These are phyloP conservation scores for Phytopythium mirpurense DNA, from an alignment of 352 stramenopile species.

Conservation along the genomic window DNA sequence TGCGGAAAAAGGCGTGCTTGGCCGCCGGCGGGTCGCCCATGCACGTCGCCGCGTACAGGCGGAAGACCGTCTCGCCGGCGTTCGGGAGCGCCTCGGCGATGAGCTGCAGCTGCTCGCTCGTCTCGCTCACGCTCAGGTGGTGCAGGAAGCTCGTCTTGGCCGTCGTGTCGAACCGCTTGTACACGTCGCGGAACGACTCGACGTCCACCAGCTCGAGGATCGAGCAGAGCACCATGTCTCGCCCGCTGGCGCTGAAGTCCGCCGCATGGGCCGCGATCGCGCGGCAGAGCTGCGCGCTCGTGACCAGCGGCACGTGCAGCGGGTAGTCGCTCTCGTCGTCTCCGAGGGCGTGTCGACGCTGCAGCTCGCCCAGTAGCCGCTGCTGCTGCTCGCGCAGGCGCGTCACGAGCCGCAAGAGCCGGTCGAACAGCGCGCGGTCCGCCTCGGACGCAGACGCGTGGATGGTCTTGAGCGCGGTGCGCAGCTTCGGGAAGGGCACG, in stretches of 20 bases:
- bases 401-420: constrained; percentile 20
- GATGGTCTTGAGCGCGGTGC: constrained; percentile 18
- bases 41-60: constrained; percentile 49
- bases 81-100: constrained; percentile 52
- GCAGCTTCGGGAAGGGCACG: constrained; percentile 32
- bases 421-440: neutral
- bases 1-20: constrained; percentile 57
- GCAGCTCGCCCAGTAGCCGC: constrained; percentile 2
- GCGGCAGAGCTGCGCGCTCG: constrained; percentile 65
- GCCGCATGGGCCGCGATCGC: constrained; percentile 50
- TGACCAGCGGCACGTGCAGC: constrained; percentile 42
- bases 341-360: constrained; percentile 15
- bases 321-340: constrained; percentile 37
- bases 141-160: constrained; percentile 60
- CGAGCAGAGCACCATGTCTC: constrained; percentile 68
- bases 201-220: constrained; percentile 57
- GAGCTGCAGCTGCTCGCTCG: constrained; percentile 41
- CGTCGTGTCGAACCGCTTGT: constrained; percentile 52
- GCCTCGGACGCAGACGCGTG: constrained; percentile 3
- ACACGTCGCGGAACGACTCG: constrained; percentile 67
- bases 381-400: constrained; percentile 20
- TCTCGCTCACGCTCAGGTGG: constrained; percentile 48
- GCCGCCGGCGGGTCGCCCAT: constrained; percentile 16
- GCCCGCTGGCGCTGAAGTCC: constrained; percentile 59
- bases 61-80: constrained; percentile 53